Evolutionary conservation across 2,329 filamentous ascomycete genomes (phyloP).

Genomic region (Metarhizium humberi): DNA sequence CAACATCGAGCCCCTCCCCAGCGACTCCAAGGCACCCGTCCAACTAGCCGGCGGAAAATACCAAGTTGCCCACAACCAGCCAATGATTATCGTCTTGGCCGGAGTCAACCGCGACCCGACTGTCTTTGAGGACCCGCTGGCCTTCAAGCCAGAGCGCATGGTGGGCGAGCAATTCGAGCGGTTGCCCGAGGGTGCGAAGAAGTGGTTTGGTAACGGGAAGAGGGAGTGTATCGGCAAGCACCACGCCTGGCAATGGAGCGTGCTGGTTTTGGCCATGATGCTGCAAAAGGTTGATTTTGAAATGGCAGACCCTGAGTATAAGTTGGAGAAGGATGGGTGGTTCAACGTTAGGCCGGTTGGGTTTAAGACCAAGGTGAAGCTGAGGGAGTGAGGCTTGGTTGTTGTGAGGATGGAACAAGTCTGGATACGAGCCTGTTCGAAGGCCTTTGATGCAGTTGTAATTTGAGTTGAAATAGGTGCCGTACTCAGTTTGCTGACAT

Average conservation of each 20-base stretch:
- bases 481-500: neutral
- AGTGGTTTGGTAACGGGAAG: constrained; percentile 44
- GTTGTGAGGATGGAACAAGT: neutral
- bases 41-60: constrained; percentile 39
- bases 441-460: neutral
- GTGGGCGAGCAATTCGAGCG: constrained; percentile 32
- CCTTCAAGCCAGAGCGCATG: constrained; percentile 40
- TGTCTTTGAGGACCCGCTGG: constrained; percentile 37
- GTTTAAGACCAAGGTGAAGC: constrained; percentile 33
- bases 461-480: neutral
- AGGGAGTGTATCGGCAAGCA: constrained; percentile 41
- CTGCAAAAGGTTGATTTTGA: constrained; percentile 37
- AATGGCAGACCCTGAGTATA: constrained; percentile 28
- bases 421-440: neutral
- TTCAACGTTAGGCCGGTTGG: constrained; percentile 42
- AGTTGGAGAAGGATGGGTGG: constrained; percentile 38
- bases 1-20: constrained; percentile 39
- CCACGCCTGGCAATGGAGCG: constrained; percentile 37
- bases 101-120: constrained; percentile 40
- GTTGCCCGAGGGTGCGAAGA: constrained; percentile 35
- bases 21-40: constrained; percentile 32
- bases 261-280: constrained; percentile 32
- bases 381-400: constrained; percentile 15
- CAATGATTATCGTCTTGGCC: constrained; percentile 39
- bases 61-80: constrained; percentile 36